A percentile compares a stretch with the other conserved stretches of the same genome.
These are phyloP conservation scores for Tetracladium marchalianum DNA, from an alignment of 495 filamentous ascomycete species.

Conservation along the genomic window DNA sequence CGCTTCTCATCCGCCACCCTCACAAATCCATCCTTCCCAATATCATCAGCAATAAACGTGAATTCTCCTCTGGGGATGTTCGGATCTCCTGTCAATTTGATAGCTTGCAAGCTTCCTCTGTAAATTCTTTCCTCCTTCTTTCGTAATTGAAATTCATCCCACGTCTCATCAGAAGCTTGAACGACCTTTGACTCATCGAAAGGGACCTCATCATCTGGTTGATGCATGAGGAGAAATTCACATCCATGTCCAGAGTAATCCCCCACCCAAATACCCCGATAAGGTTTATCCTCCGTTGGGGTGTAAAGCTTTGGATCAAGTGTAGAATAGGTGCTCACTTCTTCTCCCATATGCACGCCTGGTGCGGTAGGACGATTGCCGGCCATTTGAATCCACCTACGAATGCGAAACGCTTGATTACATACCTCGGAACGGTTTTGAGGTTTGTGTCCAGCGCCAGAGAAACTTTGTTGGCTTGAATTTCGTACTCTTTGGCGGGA, in stretches of 20 bases:
- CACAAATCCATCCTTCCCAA: conserved; percentile 49
- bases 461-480: conserved; percentile 27
- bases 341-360: conserved; percentile 45
- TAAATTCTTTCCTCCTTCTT: conserved; percentile 30
- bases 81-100: conserved; percentile 85
- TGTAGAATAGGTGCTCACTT: conserved; percentile 65
- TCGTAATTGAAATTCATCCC: conserved; percentile 28
- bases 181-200: conserved; percentile 18
- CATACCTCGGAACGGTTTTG: conserved; percentile 40
- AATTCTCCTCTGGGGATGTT: conserved; percentile 81
- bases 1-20: conserved; percentile 50
- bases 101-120: conserved; percentile 57
- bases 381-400: conserved; percentile 45
- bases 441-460: conserved; percentile 30
- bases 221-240: conserved; percentile 74
- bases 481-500: conserved; percentile 43
- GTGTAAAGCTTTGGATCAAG: conserved; percentile 63
- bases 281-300: conserved; percentile 70
- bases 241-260: conserved; percentile 84
- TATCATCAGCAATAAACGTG: conserved; percentile 69
- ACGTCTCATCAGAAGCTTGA: conserved; percentile 25
- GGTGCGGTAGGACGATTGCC: conserved; percentile 5
- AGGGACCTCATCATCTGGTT: conserved; percentile 42
- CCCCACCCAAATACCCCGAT: conserved; percentile 83
- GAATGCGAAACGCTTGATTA: conserved; percentile 58